Evolutionary conservation across 148 eudicot species (phyloP), one percentile per base, ranked within the genome.

Genomic region (Amaranthus hypochondriacus): DNA sequence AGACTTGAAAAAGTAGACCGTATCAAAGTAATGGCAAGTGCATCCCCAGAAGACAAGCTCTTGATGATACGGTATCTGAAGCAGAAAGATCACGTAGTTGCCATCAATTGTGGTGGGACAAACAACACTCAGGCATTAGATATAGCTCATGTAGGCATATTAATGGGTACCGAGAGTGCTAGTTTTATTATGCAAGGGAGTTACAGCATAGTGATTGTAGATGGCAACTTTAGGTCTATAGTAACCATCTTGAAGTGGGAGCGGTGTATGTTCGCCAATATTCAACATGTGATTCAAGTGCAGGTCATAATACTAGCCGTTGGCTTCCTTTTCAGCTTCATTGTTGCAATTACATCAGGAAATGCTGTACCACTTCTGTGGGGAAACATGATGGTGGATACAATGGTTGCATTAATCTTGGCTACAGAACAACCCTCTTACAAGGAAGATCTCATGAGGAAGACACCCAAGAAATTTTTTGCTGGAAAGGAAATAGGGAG

Each of bases 381-480:
- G 86, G 81, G 77, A 39, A 83, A 83, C 62, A 60, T 83, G 49
- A 83, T 83, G 48, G 77, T 83, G 86, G 84, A 83, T 61, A 83
- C 83, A 2, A 68, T 83, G 10, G 86, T 81, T 0, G 86, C 86
- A 11, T 64, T 83, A 55, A 83, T 83, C 44, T 69, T 83, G 66
- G 86, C 86, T 60, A 80, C 86, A 5, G 81, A 83, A 21, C 74
- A 73, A 12, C 86, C 86, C n/a, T 75, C 75, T 15, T 28, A 28
- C 39, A 28, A 28, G 39, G 57, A 83, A 15, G 69, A 75, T 13
- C 75, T 81, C 43, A 74, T 83, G 86, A 48, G 53, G 6, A 75
- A 68, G 47, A 44, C 75, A n/a, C 86, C 84, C 75, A 6, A 77
- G 84, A 44, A 82, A 75, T 57, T 65, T 73, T 52, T 75, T 81